Percentiles rank a stretch among this genome's conserved stretches.
These are phyloP conservation scores for Blastobotrys ciferrii DNA, from an alignment of 1,139 yeast genomes.

Conservation along the genomic window DNA sequence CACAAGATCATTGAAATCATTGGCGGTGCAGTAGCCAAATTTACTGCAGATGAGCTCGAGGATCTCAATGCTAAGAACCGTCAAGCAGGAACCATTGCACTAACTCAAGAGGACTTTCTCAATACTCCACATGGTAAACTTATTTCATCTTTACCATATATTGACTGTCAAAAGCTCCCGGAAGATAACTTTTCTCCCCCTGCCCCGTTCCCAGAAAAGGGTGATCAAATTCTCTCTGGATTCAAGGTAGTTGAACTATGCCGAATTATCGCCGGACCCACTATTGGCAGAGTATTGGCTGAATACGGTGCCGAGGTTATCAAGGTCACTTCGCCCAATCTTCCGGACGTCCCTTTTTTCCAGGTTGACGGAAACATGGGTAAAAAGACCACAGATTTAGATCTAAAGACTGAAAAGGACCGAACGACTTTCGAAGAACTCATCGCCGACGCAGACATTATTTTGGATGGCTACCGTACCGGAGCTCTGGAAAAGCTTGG, in stretches of 20 bases:
- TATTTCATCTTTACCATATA: constrained; percentile 30
- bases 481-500: constrained; percentile 37
- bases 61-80: constrained; percentile 51
- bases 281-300: constrained; percentile 36
- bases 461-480: constrained; percentile 38
- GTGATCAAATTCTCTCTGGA: constrained; percentile 32
- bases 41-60: constrained; percentile 52
- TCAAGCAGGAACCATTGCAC: constrained; percentile 40
- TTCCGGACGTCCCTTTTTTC: constrained; percentile 39
- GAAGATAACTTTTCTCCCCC: constrained; percentile 27
- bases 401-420: constrained; percentile 34
- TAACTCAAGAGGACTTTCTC: constrained; percentile 34
- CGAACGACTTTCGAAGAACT: constrained; percentile 33
- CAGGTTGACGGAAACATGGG: constrained; percentile 40
- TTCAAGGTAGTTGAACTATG: constrained; percentile 39
- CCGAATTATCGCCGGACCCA: constrained; percentile 40
- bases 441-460: constrained; percentile 36
- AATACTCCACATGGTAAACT: constrained; percentile 36
- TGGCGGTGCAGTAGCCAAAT: constrained; percentile 38
- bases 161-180: constrained; percentile 32
- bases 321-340: constrained; percentile 34
- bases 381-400: constrained; percentile 36
- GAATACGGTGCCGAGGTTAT: constrained; percentile 40
- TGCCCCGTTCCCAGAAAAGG: constrained; percentile 25
- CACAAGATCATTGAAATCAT: constrained; percentile 32